Conservation (phyloP, 2,329 filamentous ascomycete genomes). For the Neoscytalidium dimidiatum region DNA sequence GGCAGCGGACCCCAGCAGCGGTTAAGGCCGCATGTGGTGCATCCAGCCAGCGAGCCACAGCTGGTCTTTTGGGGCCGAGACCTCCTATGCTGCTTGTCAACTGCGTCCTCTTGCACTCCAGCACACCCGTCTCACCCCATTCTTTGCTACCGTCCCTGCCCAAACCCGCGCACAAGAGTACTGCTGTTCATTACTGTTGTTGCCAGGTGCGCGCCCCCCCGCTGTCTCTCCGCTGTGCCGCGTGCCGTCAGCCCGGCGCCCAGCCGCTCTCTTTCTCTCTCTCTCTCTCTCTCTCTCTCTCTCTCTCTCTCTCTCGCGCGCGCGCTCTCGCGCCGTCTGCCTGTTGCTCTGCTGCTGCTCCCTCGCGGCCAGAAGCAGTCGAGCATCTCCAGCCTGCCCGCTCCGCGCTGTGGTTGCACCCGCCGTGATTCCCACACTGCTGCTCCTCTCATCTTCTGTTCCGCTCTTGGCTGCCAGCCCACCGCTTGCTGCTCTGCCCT, state of each 20-base stretch:
- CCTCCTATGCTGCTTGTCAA: constrained; percentile 15
- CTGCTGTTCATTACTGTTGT: neutral
- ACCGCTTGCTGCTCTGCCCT: neutral
- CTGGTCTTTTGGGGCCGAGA: constrained; percentile 16
- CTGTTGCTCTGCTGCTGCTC: too few species aligned
- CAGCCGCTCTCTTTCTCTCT: neutral
- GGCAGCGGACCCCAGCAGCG: constrained; percentile 13
- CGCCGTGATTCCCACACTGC: neutral
- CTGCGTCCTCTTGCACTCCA: constrained; percentile 1
- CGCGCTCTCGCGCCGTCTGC: too few species aligned
- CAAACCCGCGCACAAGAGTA: neutral
- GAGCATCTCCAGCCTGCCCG: too few species aligned
- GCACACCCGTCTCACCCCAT: constrained; percentile 18
- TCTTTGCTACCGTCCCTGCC: constrained; percentile 7
- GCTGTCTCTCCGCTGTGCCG: neutral
- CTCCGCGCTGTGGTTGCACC: neutral
- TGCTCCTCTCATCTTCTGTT: neutral
- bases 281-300: too few species aligned
- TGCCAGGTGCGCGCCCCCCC: neutral
- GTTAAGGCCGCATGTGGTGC: constrained; percentile 16
- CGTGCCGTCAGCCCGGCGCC: neutral
- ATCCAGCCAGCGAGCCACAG: constrained; percentile 14
- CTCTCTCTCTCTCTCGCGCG: too few species aligned
- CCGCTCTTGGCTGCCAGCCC: neutral
- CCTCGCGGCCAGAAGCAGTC: too few species aligned